phyloP scores from a whole-genome alignment of 768 basidiomycete species.

The Mycena vulgaris region DNA sequence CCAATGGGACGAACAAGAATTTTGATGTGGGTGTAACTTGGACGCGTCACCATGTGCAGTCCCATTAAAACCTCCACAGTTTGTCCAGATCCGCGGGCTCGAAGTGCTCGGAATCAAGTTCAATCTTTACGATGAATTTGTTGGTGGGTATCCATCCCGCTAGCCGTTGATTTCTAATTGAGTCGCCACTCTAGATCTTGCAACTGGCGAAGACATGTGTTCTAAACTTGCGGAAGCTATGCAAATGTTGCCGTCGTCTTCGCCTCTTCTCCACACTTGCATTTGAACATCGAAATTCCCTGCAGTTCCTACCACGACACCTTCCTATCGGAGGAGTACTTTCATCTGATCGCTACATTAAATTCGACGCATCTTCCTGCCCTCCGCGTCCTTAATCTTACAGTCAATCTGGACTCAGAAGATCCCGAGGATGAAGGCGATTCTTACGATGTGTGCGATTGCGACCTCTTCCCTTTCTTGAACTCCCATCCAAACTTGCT shows the following conservation, averaged over 20 bases:
- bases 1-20: not conserved
- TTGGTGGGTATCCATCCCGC: not conserved
- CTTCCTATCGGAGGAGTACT: not conserved
- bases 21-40: slow-evolving; percentile 5
- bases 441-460: not conserved
- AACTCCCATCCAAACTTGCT: slow-evolving; percentile 6
- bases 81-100: slow-evolving; percentile 16
- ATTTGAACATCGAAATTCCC: not conserved
- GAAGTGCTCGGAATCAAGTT: slow-evolving; percentile 4
- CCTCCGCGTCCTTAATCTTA: not conserved
- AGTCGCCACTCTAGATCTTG: not conserved
- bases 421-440: not conserved
- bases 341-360: not conserved
- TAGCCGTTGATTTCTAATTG: not conserved
- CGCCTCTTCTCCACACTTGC: slow-evolving; percentile 25
- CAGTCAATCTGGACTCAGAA: not conserved
- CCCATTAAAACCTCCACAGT: not conserved
- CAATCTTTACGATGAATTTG: not conserved
- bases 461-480: slow-evolving; percentile 12
- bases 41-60: too few species aligned
- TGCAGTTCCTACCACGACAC: not conserved
- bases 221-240: slow-evolving; percentile 15
- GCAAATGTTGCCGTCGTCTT: slow-evolving; percentile 5
- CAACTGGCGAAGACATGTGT: not conserved
- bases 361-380: slow-evolving; percentile 1